Conservation (phyloP, 495 filamentous ascomycete genomes). For the Hyaloscypha finlandica region DNA sequence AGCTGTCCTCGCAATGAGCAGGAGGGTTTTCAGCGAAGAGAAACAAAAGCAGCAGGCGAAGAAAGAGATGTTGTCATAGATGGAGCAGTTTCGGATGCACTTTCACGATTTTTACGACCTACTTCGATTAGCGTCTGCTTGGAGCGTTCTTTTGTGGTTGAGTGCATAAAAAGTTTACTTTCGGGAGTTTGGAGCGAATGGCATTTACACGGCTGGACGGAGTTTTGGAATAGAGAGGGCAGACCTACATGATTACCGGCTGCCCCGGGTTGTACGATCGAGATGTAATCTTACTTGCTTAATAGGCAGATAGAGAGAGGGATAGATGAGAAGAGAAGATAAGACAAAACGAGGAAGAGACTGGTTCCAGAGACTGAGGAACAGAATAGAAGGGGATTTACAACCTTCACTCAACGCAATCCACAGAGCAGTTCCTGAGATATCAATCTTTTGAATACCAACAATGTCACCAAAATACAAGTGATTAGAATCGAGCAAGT, state of each 20-base stretch:
- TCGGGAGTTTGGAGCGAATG: slow-evolving; percentile 21
- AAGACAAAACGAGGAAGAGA: neutral
- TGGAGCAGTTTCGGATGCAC: neutral
- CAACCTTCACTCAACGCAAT: neutral
- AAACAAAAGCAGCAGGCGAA: slow-evolving; percentile 39
- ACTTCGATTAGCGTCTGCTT: slow-evolving; percentile 31
- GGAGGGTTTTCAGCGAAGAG: slow-evolving; percentile 89
- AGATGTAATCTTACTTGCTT: slow-evolving; percentile 18
- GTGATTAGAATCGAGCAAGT: neutral
- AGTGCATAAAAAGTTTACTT: slow-evolving; percentile 29
- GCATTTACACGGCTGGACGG: slow-evolving; percentile 2
- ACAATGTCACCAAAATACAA: neutral
- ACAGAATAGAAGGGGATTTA: neutral
- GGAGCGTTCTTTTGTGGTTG: slow-evolving; percentile 12
- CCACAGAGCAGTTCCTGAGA: neutral
- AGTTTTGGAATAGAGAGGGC: neutral
- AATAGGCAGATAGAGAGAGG: slow-evolving; percentile 1
- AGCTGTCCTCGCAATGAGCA: slow-evolving; percentile 88
- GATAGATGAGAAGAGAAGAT: neutral
- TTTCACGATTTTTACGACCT: slow-evolving; percentile 23
- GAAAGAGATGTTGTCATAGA: slow-evolving; percentile 23
- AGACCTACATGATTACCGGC: neutral
- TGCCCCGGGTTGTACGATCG: slow-evolving; percentile 4
- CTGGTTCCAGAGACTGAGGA: neutral
- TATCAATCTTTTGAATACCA: neutral